phyloP scores from a whole-genome alignment of 139 green algal species.

The Coelastrella sp. region DNA sequence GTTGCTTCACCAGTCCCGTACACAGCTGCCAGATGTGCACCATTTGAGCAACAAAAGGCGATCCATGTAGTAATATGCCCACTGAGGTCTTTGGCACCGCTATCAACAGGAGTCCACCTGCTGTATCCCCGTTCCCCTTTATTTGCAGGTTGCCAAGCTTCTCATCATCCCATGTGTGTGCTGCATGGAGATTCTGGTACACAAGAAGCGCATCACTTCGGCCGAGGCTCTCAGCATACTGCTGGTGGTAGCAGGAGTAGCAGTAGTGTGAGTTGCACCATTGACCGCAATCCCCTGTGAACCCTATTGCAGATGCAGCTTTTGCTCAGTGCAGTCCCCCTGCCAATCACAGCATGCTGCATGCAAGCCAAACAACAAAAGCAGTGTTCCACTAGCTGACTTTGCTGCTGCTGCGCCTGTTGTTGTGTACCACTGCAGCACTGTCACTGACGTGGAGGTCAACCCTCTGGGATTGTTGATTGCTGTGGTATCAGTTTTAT shows the following conservation, averaged over 20 bases:
- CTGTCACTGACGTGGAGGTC: constrained; percentile 80
- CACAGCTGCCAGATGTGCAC: too few relatives aligned
- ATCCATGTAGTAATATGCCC: background rate
- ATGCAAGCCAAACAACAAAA: background rate
- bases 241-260: constrained; percentile 84
- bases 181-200: constrained; percentile 80
- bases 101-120: background rate
- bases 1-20: too few relatives aligned
- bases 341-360: background rate
- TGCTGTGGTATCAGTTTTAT: constrained; percentile 84
- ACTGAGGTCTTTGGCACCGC: background rate
- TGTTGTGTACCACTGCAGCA: constrained; percentile 61
- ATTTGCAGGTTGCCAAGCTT: constrained; percentile 88
- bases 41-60: too few relatives aligned
- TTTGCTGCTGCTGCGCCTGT: background rate
- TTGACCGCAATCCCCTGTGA: too few relatives aligned
- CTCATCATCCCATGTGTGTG: constrained; percentile 94
- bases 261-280: constrained; percentile 67
- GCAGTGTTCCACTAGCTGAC: background rate
- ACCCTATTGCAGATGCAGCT: background rate
- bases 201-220: constrained; percentile 71
- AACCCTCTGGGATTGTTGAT: constrained; percentile 76
- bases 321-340: background rate
- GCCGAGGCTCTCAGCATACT: constrained; percentile 68
- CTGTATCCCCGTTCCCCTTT: background rate